Base-by-base conservation (phyloP, 169 alveolate genomes). In the Plasmodium berghei region DNA sequence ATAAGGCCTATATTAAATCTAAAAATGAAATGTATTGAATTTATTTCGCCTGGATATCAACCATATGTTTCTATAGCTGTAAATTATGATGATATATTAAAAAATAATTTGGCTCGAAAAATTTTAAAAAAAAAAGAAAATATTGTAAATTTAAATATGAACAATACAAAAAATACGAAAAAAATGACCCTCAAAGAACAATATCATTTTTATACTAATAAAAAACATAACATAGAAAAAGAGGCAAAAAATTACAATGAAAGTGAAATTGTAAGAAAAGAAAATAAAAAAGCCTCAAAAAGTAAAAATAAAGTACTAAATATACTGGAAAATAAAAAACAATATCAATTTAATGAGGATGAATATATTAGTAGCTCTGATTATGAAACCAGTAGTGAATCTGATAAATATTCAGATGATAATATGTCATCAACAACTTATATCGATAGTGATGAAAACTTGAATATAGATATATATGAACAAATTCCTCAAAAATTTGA, bases 1-100 rank as follows among this genome's bases (percentile, higher is more conserved):
- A 97, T 98, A 45, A 96, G 99, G 69, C 99, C 99, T 58, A 98
- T 98, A 18, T 92, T 95, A 45, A 97, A 97, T 89, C 90, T 98
- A 69, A 92, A 93, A 85, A 92, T 95, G 61, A 94, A 95, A 85
- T 92, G 95, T 69, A 94, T 95, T 26, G 99, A 98, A 92, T 98
- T 97, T 97, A 97, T 98, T 10, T 98, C 99, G 8, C 99, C 99
- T 22, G 94, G 98, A 10, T 98, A 97, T 93, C 99, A 98, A 94
- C 96, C 97, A 26, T 97, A 98, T 95, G 89, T 98, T 74, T 93
- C 98, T 66, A 97, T 98, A 52, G 99, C 99, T 5, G 88, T 94
- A 12, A 88, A 64, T 59, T 92, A 92, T 48, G 94, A 90, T 46
- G 95, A 94, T 58, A 59, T 86, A 1, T 42, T 58, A 72, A 86